Conservation (phyloP, 108 stramenopile genomes). For the Skeletonema tropicum region DNA sequence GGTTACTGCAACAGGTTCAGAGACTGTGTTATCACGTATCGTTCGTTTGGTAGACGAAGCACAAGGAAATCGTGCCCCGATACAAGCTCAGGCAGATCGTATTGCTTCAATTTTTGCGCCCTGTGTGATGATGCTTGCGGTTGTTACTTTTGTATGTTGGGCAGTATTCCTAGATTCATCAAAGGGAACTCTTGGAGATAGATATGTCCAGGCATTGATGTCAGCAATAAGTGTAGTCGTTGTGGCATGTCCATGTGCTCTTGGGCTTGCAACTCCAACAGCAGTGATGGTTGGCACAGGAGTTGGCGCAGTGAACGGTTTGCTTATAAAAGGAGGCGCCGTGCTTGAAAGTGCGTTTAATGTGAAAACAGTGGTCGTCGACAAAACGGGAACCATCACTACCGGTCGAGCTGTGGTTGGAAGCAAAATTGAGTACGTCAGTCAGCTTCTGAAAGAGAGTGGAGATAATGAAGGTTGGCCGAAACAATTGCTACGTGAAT, state of each 20-base stretch:
- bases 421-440: conserved; percentile 57
- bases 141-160: conserved; percentile 81
- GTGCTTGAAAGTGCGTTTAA: conserved; percentile 88
- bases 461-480: conserved; percentile 10
- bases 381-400: conserved; percentile 99
- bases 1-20: conserved; percentile 79
- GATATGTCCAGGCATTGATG: conserved; percentile 66
- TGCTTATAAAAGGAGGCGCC: conserved; percentile 97
- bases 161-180: conserved; percentile 40
- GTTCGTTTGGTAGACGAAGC: conserved; percentile 93
- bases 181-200: conserved; percentile 41
- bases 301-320: conserved; percentile 91
- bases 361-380: conserved; percentile 89
- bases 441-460: background rate
- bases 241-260: conserved; percentile 95
- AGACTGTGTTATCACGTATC: conserved; percentile 80
- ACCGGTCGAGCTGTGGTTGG: conserved; percentile 80
- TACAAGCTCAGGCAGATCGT: conserved; percentile 91
- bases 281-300: conserved; percentile 98
- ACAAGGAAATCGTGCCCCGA: conserved; percentile 91
- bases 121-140: conserved; percentile 67
- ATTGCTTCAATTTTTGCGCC: conserved; percentile 94
- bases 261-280: conserved; percentile 98
- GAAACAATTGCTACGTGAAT: conserved; percentile 43
- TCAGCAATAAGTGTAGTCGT: conserved; percentile 89